Evolutionary conservation across 2,329 filamentous ascomycete species (phyloP).

Genomic region (Apiospora hydei): DNA sequence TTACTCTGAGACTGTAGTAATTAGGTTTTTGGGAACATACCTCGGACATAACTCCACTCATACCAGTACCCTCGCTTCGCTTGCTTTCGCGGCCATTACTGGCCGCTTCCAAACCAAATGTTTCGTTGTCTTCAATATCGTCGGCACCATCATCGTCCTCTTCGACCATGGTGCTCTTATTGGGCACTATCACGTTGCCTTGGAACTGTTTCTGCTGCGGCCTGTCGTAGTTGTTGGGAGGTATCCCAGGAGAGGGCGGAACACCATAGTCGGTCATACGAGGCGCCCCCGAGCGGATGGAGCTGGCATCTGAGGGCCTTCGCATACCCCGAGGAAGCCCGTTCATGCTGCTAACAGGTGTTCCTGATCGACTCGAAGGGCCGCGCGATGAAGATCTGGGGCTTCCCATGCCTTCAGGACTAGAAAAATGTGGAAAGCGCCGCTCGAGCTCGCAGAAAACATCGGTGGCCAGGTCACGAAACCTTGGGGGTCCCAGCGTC

Average conservation of each 20-base stretch:
- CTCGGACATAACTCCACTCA: constrained; percentile 47
- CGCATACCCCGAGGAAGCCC: constrained; percentile 55
- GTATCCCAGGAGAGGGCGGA: constrained; percentile 65
- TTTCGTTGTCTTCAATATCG: constrained; percentile 65
- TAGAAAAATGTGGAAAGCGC: constrained; percentile 82
- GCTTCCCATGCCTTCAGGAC: constrained; percentile 71
- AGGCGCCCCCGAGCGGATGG: constrained; percentile 55
- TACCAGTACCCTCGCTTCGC: constrained; percentile 37
- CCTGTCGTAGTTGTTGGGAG: constrained; percentile 73
- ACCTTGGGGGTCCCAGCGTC: constrained; percentile 84
- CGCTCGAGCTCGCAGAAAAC: constrained; percentile 95
- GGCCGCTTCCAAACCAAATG: constrained; percentile 64
- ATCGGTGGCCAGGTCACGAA: constrained; percentile 91
- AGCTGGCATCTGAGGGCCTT: constrained; percentile 68
- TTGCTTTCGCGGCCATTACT: constrained; percentile 46
- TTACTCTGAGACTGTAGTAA: background rate
- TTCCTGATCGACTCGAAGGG: constrained; percentile 65
- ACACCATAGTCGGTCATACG: constrained; percentile 56
- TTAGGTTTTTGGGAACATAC: constrained; percentile 35
- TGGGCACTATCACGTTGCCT: constrained; percentile 94
- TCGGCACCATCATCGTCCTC: constrained; percentile 81
- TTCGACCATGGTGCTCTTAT: constrained; percentile 97
- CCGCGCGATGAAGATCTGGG: constrained; percentile 68
- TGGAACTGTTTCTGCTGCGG: constrained; percentile 90
- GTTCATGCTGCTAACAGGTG: constrained; percentile 65